Evolutionary conservation across 192 early-diverging fungal species (phyloP), one percentile per base, ranked within the genome.

Genomic region (Hyaloraphidium curvatum): DNA sequence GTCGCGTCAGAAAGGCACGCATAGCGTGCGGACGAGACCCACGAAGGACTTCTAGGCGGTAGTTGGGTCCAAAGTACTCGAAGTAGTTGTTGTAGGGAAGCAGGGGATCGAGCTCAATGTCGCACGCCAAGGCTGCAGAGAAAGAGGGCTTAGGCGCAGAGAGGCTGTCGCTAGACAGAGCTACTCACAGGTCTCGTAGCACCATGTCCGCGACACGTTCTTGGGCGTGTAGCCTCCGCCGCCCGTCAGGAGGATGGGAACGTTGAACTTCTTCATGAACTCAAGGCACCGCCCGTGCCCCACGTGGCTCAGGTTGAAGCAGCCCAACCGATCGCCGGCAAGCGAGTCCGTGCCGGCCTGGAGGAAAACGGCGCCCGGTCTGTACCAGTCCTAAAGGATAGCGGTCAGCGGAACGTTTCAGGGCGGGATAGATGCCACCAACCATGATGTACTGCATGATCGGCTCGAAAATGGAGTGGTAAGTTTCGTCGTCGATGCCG

Each of bases 171-270:
- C 25, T 19, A 25, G 23, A 19, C 23, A n/a, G n/a, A n/a, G 7
- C 43, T 21, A 48, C 43, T 25, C 72, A 7, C 79, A 72, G 2
- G 94, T 98, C 60, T 98, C 94, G 64, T 93, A 96, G 3, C 87
- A 81, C 93, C 91, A 94, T 23, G 81, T 79, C 2, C 93, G 77
- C 28, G 88, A 82, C 2, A 94, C 90, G 63, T 97, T 93, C 22
- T 90, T 76, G 62, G 95, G 89, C 0, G 94, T 98, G 59, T 98
- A 98, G 11, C 94, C 94, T 19, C 94, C 94, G 19, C 94, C 94
- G 23, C 94, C 94, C 0, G 96, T 69, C 28, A 94, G 81, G 22
- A 98, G 61, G 70, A 92, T 74, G 23, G 94, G 94, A 17, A 98
- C 62, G 50, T 87, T 83, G 63, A 94, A 88, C 4, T 65, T 73